These are phyloP conservation scores for Hymenochaete sp. DNA, from an alignment of 1,284 basidiomycete genomes.

Conservation along the genomic window DNA sequence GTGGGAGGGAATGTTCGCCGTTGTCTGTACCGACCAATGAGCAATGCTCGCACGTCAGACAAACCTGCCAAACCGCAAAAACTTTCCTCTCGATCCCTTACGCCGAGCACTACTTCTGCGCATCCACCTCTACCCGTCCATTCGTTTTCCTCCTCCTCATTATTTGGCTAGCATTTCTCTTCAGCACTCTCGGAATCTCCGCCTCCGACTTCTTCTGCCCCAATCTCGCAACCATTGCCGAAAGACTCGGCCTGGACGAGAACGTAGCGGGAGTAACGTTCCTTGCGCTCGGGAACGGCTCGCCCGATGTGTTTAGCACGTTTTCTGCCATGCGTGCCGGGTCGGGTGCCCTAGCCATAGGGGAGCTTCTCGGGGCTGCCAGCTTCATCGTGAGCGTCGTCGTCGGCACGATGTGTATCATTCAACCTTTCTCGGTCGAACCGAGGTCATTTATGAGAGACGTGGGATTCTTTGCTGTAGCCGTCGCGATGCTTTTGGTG, in stretches of 20 bases:
- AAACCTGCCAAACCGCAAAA: constrained; percentile 43
- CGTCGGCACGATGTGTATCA: constrained; percentile 92
- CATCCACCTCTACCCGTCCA: constrained; percentile 43
- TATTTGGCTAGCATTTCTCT: constrained; percentile 76
- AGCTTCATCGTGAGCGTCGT: constrained; percentile 95
- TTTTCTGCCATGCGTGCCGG: constrained; percentile 85
- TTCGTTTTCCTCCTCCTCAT: constrained; percentile 53
- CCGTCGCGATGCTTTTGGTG: constrained; percentile 64
- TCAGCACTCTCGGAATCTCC: constrained; percentile 84
- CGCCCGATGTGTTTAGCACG: constrained; percentile 89
- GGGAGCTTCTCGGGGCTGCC: constrained; percentile 92
- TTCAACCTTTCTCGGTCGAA: constrained; percentile 85
- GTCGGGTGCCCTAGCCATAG: constrained; percentile 86
- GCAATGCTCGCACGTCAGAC: constrained; percentile 57
- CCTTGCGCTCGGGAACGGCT: constrained; percentile 89
- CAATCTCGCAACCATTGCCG: constrained; percentile 81
- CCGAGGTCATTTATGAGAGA: constrained; percentile 82
- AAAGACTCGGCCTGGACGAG: constrained; percentile 77
- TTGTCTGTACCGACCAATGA: constrained; percentile 40
- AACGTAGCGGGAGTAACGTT: constrained; percentile 90
- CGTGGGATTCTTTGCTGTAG: constrained; percentile 84
- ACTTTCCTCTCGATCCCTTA: constrained; percentile 68
- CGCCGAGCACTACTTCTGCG: constrained; percentile 61
- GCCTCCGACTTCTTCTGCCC: constrained; percentile 95
- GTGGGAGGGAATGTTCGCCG: constrained; percentile 46